Evolutionary conservation across 2,329 filamentous ascomycete genomes (phyloP).

Genomic region (Hortaea sp.): DNA sequence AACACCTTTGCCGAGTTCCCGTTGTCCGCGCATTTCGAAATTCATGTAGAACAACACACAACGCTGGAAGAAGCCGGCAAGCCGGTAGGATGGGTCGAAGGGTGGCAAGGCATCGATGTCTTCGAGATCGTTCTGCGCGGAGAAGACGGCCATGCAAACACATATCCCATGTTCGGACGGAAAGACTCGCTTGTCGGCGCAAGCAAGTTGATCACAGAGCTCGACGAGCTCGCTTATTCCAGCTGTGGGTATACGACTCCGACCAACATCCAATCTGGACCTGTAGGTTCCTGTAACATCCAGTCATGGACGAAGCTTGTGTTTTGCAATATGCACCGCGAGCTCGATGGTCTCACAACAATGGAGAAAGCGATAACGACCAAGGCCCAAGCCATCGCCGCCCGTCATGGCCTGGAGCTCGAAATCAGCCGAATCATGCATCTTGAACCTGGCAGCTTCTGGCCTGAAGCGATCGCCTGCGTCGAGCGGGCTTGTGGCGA

Average conservation of each 20-base stretch:
- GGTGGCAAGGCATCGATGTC: slow-evolving; percentile 12
- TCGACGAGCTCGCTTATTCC: slow-evolving; percentile 12
- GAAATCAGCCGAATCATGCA: slow-evolving; percentile 1
- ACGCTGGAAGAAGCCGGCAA: slow-evolving; percentile 8
- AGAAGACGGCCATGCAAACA: slow-evolving; percentile 22
- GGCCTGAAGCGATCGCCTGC: slow-evolving; percentile 9
- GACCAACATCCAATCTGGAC: slow-evolving; percentile 16
- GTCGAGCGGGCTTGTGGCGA: slow-evolving; percentile 17
- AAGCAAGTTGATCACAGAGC: slow-evolving; percentile 14
- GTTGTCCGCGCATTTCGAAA: slow-evolving; percentile 15
- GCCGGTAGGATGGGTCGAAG: slow-evolving; percentile 10
- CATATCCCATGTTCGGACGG: slow-evolving; percentile 18
- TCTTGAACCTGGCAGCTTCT: slow-evolving; percentile 4
- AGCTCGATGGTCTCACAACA: slow-evolving; percentile 9
- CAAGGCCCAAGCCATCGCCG: not conserved
- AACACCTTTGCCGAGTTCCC: slow-evolving; percentile 8
- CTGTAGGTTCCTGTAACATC: slow-evolving; percentile 20
- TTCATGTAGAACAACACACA: slow-evolving; percentile 14
- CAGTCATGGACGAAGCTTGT: slow-evolving; percentile 17
- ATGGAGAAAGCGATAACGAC: slow-evolving; percentile 17
- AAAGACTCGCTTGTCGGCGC: slow-evolving; percentile 17
- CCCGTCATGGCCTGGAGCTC: not conserved
- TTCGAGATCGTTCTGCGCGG: slow-evolving; percentile 5
- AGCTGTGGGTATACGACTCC: slow-evolving; percentile 16
- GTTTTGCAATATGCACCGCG: slow-evolving; percentile 21